Percentiles rank a stretch among this genome's conserved stretches.
Conservation (phyloP, 169 alveolate species). For the Plasmodium fragile region DNA sequence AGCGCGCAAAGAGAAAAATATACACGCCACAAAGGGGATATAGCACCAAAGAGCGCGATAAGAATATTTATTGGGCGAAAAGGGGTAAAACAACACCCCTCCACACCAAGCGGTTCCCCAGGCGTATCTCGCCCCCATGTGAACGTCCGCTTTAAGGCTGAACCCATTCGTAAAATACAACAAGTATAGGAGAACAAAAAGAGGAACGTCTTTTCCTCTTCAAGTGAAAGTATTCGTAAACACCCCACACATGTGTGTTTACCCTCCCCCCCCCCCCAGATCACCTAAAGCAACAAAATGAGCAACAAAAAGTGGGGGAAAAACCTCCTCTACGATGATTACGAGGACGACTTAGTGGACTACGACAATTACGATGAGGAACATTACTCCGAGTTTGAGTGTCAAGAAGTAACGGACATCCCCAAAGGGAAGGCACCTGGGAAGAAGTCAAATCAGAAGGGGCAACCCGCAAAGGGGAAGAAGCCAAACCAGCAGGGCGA, state of each 20-base stretch:
- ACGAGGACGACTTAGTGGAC: conserved; percentile 52
- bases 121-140: background rate
- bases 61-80: background rate
- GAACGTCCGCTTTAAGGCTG: background rate
- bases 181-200: background rate
- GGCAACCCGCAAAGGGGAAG: background rate
- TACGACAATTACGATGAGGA: conserved; percentile 68
- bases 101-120: background rate
- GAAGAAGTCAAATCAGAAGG: background rate
- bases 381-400: conserved; percentile 42
- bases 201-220: background rate
- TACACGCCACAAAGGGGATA: background rate
- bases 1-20: background rate
- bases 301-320: conserved; percentile 47
- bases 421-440: background rate
- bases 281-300: conserved; percentile 16
- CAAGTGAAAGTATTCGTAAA: background rate
- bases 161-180: background rate
- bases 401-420: background rate
- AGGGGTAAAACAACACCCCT: background rate
- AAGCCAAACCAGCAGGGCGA: background rate
- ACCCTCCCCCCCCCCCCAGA: background rate
- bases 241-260: background rate
- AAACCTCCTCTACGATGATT: conserved; percentile 41
- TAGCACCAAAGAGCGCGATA: background rate